A percentile compares a stretch with the other conserved stretches of the same genome.
phyloP scores from a whole-genome alignment of 2,329 filamentous ascomycete species.

The Penicillium sp. region DNA sequence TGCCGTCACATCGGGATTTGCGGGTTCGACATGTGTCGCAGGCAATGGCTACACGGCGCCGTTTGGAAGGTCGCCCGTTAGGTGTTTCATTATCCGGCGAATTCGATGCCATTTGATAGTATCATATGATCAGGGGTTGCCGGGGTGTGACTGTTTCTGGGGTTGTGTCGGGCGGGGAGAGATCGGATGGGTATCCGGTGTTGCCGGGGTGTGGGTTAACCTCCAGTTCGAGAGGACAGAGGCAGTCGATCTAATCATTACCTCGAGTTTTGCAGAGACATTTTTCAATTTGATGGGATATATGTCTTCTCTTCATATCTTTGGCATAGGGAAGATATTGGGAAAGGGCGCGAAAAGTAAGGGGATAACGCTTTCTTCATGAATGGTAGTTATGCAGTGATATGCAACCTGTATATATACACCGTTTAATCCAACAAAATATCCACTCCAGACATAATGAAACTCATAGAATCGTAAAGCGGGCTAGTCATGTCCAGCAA shows the following conservation, averaged over 20 bases:
- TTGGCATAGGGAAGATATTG: not conserved
- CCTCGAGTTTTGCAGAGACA: not conserved
- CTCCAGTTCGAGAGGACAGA: not conserved
- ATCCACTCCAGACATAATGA: not conserved
- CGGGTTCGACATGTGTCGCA: constrained; percentile 40
- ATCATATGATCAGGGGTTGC: not conserved
- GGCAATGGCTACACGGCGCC: constrained; percentile 40
- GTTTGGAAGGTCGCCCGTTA: constrained; percentile 21
- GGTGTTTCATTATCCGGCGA: not conserved
- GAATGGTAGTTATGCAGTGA: not conserved
- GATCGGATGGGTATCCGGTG: not conserved
- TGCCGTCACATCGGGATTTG: constrained; percentile 45
- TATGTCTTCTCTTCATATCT: not conserved
- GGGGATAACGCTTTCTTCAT: not conserved
- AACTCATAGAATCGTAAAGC: not conserved
- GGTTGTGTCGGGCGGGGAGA: not conserved
- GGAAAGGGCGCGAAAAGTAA: not conserved
- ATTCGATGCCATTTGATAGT: not conserved
- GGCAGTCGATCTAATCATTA: too few species aligned
- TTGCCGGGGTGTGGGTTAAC: not conserved
- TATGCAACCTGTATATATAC: not conserved
- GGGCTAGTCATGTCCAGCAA: not conserved
- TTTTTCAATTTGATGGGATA: too few species aligned
- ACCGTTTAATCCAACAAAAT: not conserved
- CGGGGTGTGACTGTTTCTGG: not conserved